A percentile compares a stretch with the other conserved stretches of the same genome.
phyloP scores from a whole-genome alignment of 1,139 yeast species.

The Groenewaldozyma auringiensis region DNA sequence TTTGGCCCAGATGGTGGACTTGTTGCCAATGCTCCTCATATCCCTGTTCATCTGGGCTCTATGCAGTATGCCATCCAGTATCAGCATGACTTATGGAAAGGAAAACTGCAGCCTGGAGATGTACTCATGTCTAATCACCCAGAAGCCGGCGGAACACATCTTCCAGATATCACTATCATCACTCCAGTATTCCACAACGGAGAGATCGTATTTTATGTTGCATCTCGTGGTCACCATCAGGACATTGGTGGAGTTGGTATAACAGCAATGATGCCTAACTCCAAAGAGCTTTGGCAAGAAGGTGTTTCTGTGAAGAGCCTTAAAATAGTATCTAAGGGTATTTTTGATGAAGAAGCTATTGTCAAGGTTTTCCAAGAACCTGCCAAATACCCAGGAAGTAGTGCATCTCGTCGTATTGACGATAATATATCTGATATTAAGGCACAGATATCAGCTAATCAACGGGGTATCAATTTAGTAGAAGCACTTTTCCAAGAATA shows the following conservation, averaged over 20 bases:
- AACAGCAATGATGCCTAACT: conserved; percentile 41
- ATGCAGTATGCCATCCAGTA: conserved; percentile 66
- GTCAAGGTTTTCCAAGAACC: conserved; percentile 35
- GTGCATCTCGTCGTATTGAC: conserved; percentile 40
- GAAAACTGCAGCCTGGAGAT: conserved; percentile 50
- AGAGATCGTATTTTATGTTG: conserved; percentile 38
- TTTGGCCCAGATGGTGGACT: conserved; percentile 61
- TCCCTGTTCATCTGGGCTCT: conserved; percentile 73
- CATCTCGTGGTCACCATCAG: conserved; percentile 44
- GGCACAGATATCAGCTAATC: conserved; percentile 45
- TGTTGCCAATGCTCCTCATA: conserved; percentile 74
- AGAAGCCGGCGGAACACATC: conserved; percentile 63
- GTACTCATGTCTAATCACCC: conserved; percentile 66
- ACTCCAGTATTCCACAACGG: conserved; percentile 47
- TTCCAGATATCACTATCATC: conserved; percentile 58
- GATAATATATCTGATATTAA: conserved; percentile 42
- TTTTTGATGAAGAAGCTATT: conserved; percentile 38
- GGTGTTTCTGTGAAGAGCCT: conserved; percentile 42
- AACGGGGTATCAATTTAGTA: conserved; percentile 39
- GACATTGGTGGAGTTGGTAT: conserved; percentile 44
- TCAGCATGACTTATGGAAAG: conserved; percentile 54
- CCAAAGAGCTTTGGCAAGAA: conserved; percentile 41
- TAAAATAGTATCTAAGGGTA: conserved; percentile 38
- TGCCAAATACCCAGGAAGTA: conserved; percentile 35
- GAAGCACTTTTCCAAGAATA: conserved; percentile 37